phyloP scores from a whole-genome alignment of 2,329 filamentous ascomycete genomes.

The Cercospora sp. region DNA sequence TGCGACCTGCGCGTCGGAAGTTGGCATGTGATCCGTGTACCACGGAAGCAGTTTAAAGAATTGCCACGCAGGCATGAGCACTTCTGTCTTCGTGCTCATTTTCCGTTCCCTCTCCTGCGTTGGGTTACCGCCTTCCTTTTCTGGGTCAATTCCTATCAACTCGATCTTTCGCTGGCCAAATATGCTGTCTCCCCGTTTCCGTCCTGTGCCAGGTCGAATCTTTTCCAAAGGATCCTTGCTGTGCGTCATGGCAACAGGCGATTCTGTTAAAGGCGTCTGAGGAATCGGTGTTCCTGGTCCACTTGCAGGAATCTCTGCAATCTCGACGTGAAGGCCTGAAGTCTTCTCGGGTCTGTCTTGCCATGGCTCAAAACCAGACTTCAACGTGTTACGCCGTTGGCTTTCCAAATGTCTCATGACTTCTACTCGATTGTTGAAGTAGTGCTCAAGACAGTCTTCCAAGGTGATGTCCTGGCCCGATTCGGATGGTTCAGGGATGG shows the following conservation, averaged over 20 bases:
- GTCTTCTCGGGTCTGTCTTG: constrained; percentile 34
- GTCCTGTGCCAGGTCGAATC: constrained; percentile 40
- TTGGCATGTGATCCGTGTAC: constrained; percentile 71
- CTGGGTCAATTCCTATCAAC: constrained; percentile 37
- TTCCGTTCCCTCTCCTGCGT: constrained; percentile 35
- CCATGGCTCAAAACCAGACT: constrained; percentile 43
- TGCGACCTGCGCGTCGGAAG: constrained; percentile 77
- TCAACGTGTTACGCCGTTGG: constrained; percentile 61
- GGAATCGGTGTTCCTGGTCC: constrained; percentile 37
- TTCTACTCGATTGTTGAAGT: constrained; percentile 92
- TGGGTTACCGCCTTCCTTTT: constrained; percentile 46
- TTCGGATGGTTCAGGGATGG: constrained; percentile 72
- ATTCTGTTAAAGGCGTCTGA: constrained; percentile 27
- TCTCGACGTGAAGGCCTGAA: constrained; percentile 46
- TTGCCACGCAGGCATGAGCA: constrained; percentile 95
- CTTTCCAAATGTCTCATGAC: constrained; percentile 69
- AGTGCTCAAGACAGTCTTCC: constrained; percentile 88
- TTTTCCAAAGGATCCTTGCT: constrained; percentile 36
- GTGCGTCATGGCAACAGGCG: constrained; percentile 27
- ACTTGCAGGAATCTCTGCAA: constrained; percentile 41
- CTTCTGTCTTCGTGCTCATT: constrained; percentile 64
- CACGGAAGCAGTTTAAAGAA: constrained; percentile 94
- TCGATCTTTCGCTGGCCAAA: constrained; percentile 49
- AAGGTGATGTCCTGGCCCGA: constrained; percentile 67
- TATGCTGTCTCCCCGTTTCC: constrained; percentile 51